Conservation (phyloP, 2,329 filamentous ascomycete genomes). For the Pyrenophora teres region DNA sequence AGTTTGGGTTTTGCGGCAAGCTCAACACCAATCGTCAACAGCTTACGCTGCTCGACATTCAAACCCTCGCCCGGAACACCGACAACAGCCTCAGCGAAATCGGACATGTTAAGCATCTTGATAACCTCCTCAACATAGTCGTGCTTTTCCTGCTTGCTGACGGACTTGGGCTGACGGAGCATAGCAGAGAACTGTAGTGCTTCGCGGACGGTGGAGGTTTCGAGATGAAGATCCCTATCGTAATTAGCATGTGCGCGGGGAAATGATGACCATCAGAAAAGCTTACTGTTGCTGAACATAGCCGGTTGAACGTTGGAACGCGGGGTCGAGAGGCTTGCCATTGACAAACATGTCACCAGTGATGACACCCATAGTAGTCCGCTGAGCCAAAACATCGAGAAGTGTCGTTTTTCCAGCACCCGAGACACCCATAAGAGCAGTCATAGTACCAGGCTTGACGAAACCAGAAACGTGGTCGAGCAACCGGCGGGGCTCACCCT, state of each 20-base stretch:
- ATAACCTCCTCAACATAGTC: conserved; percentile 68
- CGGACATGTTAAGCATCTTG: conserved; percentile 68
- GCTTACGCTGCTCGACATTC: conserved; percentile 71
- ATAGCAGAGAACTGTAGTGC: conserved; percentile 44
- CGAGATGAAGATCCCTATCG: conserved; percentile 43
- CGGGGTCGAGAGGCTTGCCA: conserved; percentile 40
- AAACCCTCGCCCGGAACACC: conserved; percentile 67
- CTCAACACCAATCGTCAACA: conserved; percentile 74
- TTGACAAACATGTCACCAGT: conserved; percentile 48
- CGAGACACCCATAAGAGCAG: conserved; percentile 45
- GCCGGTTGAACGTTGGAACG: conserved; percentile 47
- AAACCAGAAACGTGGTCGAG: conserved; percentile 60
- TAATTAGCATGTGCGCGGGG: conserved; percentile 1
- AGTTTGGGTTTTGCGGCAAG: conserved; percentile 70
- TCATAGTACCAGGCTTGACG: conserved; percentile 61
- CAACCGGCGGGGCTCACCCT: conserved; percentile 55
- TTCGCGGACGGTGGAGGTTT: conserved; percentile 47
- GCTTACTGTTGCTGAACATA: conserved; percentile 48
- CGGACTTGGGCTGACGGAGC: conserved; percentile 56
- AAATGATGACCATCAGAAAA: neutral
- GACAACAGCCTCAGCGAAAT: conserved; percentile 69
- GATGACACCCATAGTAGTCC: conserved; percentile 46
- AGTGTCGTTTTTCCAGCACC: conserved; percentile 49
- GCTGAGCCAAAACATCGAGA: conserved; percentile 44
- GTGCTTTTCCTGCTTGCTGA: conserved; percentile 63